These are phyloP conservation scores for Sungouiella blattae DNA, from an alignment of 805 yeast genomes.

Conservation along the genomic window DNA sequence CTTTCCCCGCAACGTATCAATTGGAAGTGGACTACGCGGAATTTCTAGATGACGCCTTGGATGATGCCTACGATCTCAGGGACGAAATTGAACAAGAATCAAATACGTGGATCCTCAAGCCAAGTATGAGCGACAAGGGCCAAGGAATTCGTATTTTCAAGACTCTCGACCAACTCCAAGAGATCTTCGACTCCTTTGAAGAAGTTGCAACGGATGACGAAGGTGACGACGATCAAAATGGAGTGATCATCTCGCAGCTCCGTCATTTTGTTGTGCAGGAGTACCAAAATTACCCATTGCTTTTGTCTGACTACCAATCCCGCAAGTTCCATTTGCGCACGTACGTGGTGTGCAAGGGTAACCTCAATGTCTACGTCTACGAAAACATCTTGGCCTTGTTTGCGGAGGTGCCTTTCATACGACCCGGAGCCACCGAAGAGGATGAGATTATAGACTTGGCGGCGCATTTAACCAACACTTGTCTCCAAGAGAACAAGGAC, in stretches of 20 bases:
- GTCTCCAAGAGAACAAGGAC: conserved; percentile 62
- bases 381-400: conserved; percentile 78
- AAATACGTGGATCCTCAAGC: conserved; percentile 85
- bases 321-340: conserved; percentile 88
- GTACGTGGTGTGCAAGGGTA: conserved; percentile 74
- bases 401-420: conserved; percentile 52
- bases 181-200: conserved; percentile 81
- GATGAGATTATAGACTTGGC: conserved; percentile 43
- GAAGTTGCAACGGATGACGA: conserved; percentile 65
- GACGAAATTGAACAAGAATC: conserved; percentile 64
- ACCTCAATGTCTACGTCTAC: conserved; percentile 74
- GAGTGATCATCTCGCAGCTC: conserved; percentile 79
- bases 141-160: conserved; percentile 88
- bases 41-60: conserved; percentile 88
- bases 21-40: conserved; percentile 94
- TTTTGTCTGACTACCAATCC: conserved; percentile 54
- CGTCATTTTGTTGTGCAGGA: conserved; percentile 90
- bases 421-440: conserved; percentile 22
- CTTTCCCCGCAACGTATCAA: conserved; percentile 74
- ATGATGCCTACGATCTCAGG: conserved; percentile 85
- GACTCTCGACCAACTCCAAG: conserved; percentile 75
- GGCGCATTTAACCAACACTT: conserved; percentile 92
- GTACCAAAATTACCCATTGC: conserved; percentile 65
- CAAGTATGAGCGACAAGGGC: conserved; percentile 96
- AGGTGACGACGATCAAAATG: conserved; percentile 51